Conservation (phyloP, 257 asterid species). For the Cynanchum wilfordii region DNA sequence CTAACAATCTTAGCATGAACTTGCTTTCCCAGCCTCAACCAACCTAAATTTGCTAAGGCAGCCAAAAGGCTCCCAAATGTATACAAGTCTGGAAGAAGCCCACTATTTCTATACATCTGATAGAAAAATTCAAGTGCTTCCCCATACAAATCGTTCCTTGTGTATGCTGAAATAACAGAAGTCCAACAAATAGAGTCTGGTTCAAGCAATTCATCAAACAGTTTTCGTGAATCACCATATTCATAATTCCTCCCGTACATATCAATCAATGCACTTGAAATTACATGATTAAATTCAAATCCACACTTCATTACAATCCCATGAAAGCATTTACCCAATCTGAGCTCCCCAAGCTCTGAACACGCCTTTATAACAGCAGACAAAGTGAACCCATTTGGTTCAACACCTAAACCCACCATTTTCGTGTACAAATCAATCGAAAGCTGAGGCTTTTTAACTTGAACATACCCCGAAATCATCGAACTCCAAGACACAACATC, state of each 20-base stretch:
- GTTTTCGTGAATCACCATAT: conserved; percentile 28
- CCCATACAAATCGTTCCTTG: conserved; percentile 60
- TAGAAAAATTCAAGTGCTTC: conserved; percentile 58
- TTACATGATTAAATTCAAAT: conserved; percentile 43
- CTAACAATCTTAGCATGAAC: conserved; percentile 49
- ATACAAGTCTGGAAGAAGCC: conserved; percentile 49
- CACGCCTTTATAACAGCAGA: conserved; percentile 74
- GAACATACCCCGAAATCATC: conserved; percentile 71
- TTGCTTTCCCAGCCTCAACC: conserved; percentile 62
- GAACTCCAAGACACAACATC: conserved; percentile 90
- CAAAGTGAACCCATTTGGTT: conserved; percentile 55
- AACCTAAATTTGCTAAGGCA: conserved; percentile 72
- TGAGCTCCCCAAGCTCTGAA: conserved; percentile 40
- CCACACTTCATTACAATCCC: conserved; percentile 51
- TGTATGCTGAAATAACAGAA: conserved; percentile 59
- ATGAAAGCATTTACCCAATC: conserved; percentile 51
- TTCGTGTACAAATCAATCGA: conserved; percentile 40
- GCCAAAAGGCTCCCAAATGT: conserved; percentile 75
- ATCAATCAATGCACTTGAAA: conserved; percentile 65
- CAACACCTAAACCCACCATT: conserved; percentile 50
- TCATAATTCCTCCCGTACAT: conserved; percentile 66
- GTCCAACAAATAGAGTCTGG: conserved; percentile 84
- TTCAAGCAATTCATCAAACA: conserved; percentile 73
- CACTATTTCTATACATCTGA: conserved; percentile 32
- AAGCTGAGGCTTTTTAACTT: conserved; percentile 35